Base-by-base conservation (phyloP, 2,329 filamentous ascomycete genomes). In the Microsporum audouinii region DNA sequence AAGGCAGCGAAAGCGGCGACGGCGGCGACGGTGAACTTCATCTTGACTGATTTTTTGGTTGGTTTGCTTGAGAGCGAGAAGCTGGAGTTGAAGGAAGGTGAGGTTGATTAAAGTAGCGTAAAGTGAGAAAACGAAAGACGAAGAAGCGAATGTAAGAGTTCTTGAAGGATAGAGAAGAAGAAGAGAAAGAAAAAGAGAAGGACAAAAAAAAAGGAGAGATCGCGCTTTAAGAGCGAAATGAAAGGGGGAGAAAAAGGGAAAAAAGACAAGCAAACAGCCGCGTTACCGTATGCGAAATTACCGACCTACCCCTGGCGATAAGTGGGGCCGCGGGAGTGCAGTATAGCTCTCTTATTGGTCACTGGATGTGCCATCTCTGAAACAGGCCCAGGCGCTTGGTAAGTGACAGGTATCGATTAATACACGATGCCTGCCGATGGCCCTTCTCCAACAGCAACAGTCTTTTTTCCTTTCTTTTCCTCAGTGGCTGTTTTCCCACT, bases 1-100 rank as follows among this genome's bases (percentile, higher is more conserved):
- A 77, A 69, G 65, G 73, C 75, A 65, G 75, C 69, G 64, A 82
- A 71, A 62, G 74, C 55, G 12, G 34, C 71, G 64, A 80, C 66
- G 65, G 78, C 71, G 65, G 77, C 62, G 14, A 57, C 38, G 34
- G 33, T 39, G 63, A 41, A 66, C 72, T 75, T 76, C 74, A 76
- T 76, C 60, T 66, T 72, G 66, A 60, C 5, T 58, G 57, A 33
- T 14, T 29, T 31, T 23, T 38, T 51, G 58, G 43, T 57, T 29
- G 43, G 7, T 23, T 23, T 23, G 17, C 17, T 23, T 23, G 14
- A 29, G 31, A 38, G 14, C 33, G 14, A 14, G 33, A 34, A 47
- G 14, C 12, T 31, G 23, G 27, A 31, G 29, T 57, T 23, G 53
- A 57, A 29, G 6, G 55, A 57, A 39, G 3, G 55, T 10, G 23